A percentile compares a stretch with the other conserved stretches of the same genome.
phyloP scores from a whole-genome alignment of 495 filamentous ascomycete genomes.

The Talaromyces trachyspermus region DNA sequence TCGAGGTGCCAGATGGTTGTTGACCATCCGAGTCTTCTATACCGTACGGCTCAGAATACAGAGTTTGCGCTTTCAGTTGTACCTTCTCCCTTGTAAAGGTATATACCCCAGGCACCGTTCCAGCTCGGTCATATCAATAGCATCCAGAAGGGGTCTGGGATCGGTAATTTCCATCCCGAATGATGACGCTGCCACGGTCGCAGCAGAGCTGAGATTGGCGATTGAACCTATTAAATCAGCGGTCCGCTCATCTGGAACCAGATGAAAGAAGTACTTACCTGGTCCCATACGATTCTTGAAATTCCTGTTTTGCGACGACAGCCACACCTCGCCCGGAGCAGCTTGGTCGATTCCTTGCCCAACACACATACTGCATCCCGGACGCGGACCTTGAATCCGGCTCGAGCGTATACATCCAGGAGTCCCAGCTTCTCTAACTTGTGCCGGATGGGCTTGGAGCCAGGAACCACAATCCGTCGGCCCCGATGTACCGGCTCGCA shows the following conservation, averaged over 20 bases:
- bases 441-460: not conserved
- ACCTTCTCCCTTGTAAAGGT: too few relatives aligned
- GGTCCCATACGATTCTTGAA: slow-evolving; percentile 2
- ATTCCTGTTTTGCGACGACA: slow-evolving; percentile 1
- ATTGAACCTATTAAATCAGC: not conserved
- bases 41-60: not conserved
- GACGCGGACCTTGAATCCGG: not conserved
- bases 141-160: not conserved
- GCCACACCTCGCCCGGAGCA: not conserved
- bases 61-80: not conserved
- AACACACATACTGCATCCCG: slow-evolving; percentile 2
- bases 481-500: not conserved
- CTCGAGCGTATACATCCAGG: not conserved
- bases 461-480: slow-evolving; percentile 1
- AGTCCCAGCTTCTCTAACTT: not conserved
- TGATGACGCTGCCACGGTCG: not conserved
- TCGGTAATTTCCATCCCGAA: not conserved
- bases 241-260: not conserved
- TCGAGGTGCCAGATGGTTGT: too few relatives aligned
- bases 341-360: not conserved
- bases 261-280: not conserved
- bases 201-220: not conserved
- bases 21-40: too few relatives aligned
- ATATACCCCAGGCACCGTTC: not conserved
- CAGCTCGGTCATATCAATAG: not conserved